Evolutionary conservation across 129 eudicot species (phyloP).

Genomic region (Flaveria ramosissima): DNA sequence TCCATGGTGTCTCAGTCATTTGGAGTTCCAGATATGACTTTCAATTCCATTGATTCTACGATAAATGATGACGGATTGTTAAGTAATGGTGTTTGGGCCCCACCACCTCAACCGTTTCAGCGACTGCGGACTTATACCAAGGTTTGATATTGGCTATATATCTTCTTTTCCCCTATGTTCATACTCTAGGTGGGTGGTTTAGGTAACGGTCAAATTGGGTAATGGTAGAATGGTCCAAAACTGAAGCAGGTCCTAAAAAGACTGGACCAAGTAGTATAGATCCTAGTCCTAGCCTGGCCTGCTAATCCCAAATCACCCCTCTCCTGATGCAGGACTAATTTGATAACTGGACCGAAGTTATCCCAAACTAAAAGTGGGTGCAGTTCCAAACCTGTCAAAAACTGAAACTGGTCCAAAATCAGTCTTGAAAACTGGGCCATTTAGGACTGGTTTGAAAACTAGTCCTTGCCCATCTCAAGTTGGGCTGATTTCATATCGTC

Average conservation of each 20-base stretch:
- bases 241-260: neutral
- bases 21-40: slow-evolving; percentile 90
- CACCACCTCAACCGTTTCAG: slow-evolving; percentile 70
- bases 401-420: neutral
- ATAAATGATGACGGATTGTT: slow-evolving; percentile 68
- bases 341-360: neutral
- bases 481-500: too few species aligned
- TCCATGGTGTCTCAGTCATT: slow-evolving; percentile 91
- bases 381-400: neutral
- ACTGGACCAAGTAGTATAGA: neutral
- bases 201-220: neutral
- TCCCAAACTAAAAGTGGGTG: neutral
- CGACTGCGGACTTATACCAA: slow-evolving; percentile 91
- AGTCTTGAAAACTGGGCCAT: neutral
- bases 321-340: neutral
- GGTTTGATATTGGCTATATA: slow-evolving; percentile 39
- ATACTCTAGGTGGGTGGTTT: neutral
- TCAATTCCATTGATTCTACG: slow-evolving; percentile 78
- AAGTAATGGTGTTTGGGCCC: slow-evolving; percentile 75
- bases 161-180: neutral
- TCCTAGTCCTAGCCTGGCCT: neutral
- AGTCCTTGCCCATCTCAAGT: too few species aligned
- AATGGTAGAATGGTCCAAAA: neutral
- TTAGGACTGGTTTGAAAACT: too few species aligned
- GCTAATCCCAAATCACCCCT: neutral